phyloP scores from a whole-genome alignment of 139 green algal species.

The Chlorella vulgaris region DNA sequence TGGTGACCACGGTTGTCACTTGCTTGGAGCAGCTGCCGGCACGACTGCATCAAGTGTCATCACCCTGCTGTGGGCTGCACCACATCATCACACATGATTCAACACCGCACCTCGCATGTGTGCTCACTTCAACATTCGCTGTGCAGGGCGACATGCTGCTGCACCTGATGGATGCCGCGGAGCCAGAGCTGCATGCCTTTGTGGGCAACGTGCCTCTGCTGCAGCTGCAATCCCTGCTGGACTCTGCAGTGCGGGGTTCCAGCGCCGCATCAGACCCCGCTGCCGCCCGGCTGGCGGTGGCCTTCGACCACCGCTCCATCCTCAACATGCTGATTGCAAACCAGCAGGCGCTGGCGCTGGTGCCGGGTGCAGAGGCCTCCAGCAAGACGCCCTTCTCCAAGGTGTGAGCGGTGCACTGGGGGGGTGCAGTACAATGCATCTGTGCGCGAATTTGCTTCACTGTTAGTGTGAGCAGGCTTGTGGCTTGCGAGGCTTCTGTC shows the following conservation, averaged over 20 bases:
- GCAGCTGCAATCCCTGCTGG: conserved; percentile 86
- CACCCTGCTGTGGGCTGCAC: no score
- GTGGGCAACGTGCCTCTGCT: conserved; percentile 61
- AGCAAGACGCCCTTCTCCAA: conserved; percentile 20
- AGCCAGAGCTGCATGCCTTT: conserved; percentile 72
- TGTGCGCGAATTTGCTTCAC: no score
- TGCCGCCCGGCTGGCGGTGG: conserved; percentile 67
- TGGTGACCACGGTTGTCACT: no score
- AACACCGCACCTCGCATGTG: no score
- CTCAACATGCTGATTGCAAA: conserved; percentile 58
- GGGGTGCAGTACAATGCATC: neutral
- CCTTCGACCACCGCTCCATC: conserved; percentile 67
- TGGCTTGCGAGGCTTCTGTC: neutral
- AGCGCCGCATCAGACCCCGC: conserved; percentile 61
- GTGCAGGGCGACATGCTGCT: conserved; percentile 83
- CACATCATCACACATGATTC: no score
- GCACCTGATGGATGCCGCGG: conserved; percentile 79
- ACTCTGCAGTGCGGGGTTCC: conserved; percentile 68
- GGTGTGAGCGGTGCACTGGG: neutral
- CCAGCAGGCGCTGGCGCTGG: conserved; percentile 11
- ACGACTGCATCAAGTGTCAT: no score
- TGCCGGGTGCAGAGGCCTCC: conserved; percentile 1
- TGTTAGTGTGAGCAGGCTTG: no score
- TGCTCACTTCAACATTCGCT: no score
- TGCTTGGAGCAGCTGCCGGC: no score